A percentile compares a stretch with the other conserved stretches of the same genome.
Evolutionary conservation across 352 stramenopile genomes (phyloP).

Genomic region (Globisporangium nodosum): DNA sequence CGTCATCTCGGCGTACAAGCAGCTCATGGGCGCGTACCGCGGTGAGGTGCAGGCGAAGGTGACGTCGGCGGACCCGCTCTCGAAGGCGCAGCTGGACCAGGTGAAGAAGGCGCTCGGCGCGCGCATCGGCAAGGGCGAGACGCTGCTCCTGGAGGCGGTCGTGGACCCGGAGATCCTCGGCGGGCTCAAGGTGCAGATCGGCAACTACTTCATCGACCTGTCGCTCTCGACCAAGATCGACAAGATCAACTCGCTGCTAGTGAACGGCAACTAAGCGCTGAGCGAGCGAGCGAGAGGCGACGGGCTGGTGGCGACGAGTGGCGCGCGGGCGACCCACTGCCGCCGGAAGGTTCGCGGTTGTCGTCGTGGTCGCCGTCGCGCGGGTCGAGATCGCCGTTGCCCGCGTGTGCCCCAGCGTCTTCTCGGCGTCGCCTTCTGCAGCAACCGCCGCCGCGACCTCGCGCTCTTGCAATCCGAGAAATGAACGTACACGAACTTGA

Average conservation of each 20-base stretch:
- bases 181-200: conserved; percentile 96
- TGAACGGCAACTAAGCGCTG: conserved; percentile 44
- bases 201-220: conserved; percentile 97
- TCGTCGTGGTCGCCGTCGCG: too few relatives aligned
- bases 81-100: conserved; percentile 89
- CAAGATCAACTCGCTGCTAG: conserved; percentile 87
- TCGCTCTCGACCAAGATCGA: conserved; percentile 94
- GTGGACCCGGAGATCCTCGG: conserved; percentile 94
- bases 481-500: neutral
- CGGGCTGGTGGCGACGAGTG: neutral
- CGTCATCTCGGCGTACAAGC: conserved; percentile 87
- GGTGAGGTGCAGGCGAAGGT: conserved; percentile 96
- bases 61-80: conserved; percentile 92
- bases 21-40: conserved; percentile 95
- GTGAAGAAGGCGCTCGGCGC: conserved; percentile 91
- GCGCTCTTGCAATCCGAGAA: neutral
- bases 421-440: neutral
- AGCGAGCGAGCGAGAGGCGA: conserved; percentile 4
- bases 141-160: conserved; percentile 88
- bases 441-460: too few relatives aligned
- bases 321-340: neutral
- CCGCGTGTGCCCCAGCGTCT: too few relatives aligned
- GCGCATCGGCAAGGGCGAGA: conserved; percentile 87
- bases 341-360: neutral
- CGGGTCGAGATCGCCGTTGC: too few relatives aligned